Percentiles rank a stretch among this genome's conserved stretches.
phyloP scores from a whole-genome alignment of 208 protist species.

The Balamuthia mandrillaris region DNA sequence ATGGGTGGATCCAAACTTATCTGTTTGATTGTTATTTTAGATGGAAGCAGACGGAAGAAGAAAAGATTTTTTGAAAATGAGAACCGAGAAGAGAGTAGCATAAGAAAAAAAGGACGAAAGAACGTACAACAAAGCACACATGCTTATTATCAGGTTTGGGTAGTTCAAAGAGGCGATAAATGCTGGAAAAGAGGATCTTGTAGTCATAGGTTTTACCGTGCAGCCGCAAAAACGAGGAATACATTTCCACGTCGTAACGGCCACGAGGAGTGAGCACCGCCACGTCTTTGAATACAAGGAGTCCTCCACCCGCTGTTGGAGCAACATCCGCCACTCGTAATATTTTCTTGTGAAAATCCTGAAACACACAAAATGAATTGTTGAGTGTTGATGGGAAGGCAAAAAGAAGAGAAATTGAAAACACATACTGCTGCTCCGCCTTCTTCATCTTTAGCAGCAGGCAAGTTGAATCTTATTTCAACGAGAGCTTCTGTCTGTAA shows the following conservation, averaged over 20 bases:
- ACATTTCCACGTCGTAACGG: constrained; percentile 69
- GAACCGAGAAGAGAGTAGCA: not conserved
- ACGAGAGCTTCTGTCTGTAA: constrained; percentile 34
- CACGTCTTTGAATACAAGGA: constrained; percentile 47
- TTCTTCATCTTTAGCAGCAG: constrained; percentile 23
- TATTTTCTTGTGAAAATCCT: constrained; percentile 48
- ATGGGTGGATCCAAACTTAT: constrained; percentile 60
- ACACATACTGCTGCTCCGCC: constrained; percentile 5
- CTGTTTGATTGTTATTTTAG: not conserved
- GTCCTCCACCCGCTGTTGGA: constrained; percentile 44
- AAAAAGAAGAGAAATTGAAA: constrained; percentile 4
- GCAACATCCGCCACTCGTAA: constrained; percentile 41
- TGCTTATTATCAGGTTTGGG: constrained; percentile 43
- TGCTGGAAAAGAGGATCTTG: constrained; percentile 56
- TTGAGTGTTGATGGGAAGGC: not conserved
- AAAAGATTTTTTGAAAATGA: too few species aligned
- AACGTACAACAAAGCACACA: constrained; percentile 47
- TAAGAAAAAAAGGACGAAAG: not conserved
- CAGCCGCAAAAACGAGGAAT: constrained; percentile 50
- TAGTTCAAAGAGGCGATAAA: constrained; percentile 56
- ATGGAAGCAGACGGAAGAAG: not conserved
- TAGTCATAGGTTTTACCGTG: constrained; percentile 69
- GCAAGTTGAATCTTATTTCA: constrained; percentile 52
- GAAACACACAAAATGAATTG: not conserved
- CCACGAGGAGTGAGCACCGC: constrained; percentile 48